phyloP scores from a whole-genome alignment of 2,329 filamentous ascomycete genomes.

The Sporothrix brasiliensis region DNA sequence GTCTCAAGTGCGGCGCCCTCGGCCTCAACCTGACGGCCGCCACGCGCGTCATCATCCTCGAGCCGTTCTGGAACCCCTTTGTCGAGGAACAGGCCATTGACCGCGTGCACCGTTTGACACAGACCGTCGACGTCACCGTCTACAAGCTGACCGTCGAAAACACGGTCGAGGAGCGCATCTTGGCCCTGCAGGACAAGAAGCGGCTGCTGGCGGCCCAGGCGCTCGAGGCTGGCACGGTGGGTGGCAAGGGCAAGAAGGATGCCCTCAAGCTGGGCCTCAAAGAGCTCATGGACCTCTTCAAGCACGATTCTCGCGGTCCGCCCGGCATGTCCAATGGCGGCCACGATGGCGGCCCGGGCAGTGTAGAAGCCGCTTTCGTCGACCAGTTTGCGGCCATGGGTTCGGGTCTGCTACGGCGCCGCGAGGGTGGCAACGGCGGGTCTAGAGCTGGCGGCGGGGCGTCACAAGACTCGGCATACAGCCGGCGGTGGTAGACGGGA shows the following conservation, averaged over 20 bases:
- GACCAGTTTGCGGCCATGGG: conserved; percentile 21
- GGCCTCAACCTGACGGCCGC: conserved; percentile 94
- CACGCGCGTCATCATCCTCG: conserved; percentile 88
- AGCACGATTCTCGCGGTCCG: conserved; percentile 54
- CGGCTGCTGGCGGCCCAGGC: conserved; percentile 86
- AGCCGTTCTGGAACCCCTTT: conserved; percentile 99
- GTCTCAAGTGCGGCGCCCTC: conserved; percentile 87
- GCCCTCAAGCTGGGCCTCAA: conserved; percentile 84
- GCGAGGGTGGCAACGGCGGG: conserved; percentile 2
- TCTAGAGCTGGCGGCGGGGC: background rate
- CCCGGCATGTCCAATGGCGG: background rate
- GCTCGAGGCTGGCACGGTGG: conserved; percentile 72
- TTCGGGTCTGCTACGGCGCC: conserved; percentile 30
- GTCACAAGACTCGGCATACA: conserved; percentile 31
- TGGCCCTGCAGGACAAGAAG: conserved; percentile 94
- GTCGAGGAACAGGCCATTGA: conserved; percentile 99
- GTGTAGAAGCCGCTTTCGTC: background rate
- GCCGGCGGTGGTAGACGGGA: conserved; percentile 32
- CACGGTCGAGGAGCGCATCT: conserved; percentile 89
- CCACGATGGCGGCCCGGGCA: background rate
- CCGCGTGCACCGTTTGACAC: conserved; percentile 95
- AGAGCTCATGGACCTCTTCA: conserved; percentile 91
- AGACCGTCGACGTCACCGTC: conserved; percentile 90
- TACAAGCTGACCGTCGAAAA: conserved; percentile 88
- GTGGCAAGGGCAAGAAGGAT: conserved; percentile 47